Evolutionary conservation across 805 yeast species (phyloP).

Genomic region (Yarrowia divulgata): DNA sequence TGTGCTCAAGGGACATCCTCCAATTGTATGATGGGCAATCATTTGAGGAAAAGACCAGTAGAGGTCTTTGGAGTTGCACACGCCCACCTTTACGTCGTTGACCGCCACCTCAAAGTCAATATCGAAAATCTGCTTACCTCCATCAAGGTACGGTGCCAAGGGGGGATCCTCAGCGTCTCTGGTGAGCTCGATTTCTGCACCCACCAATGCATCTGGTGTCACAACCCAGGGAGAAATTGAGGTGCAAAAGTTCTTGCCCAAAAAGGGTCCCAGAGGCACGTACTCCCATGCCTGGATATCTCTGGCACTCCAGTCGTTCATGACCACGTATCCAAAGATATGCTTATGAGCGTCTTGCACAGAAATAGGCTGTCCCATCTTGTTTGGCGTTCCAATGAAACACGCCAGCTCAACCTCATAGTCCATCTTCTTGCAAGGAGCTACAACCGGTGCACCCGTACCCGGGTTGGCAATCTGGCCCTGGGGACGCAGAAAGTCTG

Average conservation of each 20-base stretch:
- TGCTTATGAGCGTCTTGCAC: constrained; percentile 44
- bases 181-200: constrained; percentile 40
- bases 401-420: constrained; percentile 46
- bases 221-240: constrained; percentile 47
- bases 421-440: constrained; percentile 42
- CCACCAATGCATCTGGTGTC: constrained; percentile 44
- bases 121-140: constrained; percentile 42
- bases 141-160: constrained; percentile 43
- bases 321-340: constrained; percentile 46
- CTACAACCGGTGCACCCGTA: constrained; percentile 14
- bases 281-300: constrained; percentile 48
- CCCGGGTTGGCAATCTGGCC: constrained; percentile 45
- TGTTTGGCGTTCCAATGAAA: constrained; percentile 43
- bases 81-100: constrained; percentile 40
- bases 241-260: constrained; percentile 46
- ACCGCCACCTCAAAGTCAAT: constrained; percentile 41
- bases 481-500: constrained; percentile 43
- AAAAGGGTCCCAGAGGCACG: constrained; percentile 47
- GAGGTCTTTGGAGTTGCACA: constrained; percentile 42
- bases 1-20: constrained; percentile 44
- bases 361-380: constrained; percentile 42
- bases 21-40: constrained; percentile 46
- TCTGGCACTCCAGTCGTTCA: constrained; percentile 48
- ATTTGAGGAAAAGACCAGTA: constrained; percentile 46
- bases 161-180: constrained; percentile 42